These are phyloP conservation scores for Sporopachydermia quercuum DNA, from an alignment of 805 yeast genomes.

Conservation along the genomic window DNA sequence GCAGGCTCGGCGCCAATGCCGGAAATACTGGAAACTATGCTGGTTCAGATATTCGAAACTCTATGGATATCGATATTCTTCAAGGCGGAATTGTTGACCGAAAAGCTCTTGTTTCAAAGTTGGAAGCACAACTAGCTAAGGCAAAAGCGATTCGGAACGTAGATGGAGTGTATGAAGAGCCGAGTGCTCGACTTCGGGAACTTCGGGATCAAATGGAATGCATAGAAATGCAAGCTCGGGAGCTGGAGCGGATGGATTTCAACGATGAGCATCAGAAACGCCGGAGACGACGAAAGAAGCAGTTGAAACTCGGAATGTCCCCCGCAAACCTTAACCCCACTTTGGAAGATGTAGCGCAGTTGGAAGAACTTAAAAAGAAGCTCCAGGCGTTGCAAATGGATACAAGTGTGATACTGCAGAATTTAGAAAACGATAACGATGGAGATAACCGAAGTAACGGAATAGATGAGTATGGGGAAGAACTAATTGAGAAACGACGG, in stretches of 20 bases:
- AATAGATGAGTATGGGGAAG: background rate
- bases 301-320: background rate
- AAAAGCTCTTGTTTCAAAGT: slow-evolving; percentile 15
- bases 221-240: slow-evolving; percentile 71
- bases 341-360: slow-evolving; percentile 1
- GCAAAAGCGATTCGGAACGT: slow-evolving; percentile 21
- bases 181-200: slow-evolving; percentile 58
- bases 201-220: slow-evolving; percentile 76
- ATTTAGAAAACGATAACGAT: background rate
- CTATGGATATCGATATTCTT: background rate
- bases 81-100: slow-evolving; percentile 18
- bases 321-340: too few species aligned
- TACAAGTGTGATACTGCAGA: background rate
- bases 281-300: slow-evolving; percentile 4
- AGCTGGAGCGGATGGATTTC: slow-evolving; percentile 75
- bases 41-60: background rate
- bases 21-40: background rate
- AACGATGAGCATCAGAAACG: slow-evolving; percentile 25
- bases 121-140: slow-evolving; percentile 19
- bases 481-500: background rate
- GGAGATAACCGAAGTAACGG: background rate
- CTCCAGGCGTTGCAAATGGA: background rate
- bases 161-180: slow-evolving; percentile 48
- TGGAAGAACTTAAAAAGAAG: background rate
- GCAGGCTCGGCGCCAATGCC: background rate